Base-by-base conservation (phyloP, 805 yeast species). In the Maudiozyma serrabonitensis region DNA sequence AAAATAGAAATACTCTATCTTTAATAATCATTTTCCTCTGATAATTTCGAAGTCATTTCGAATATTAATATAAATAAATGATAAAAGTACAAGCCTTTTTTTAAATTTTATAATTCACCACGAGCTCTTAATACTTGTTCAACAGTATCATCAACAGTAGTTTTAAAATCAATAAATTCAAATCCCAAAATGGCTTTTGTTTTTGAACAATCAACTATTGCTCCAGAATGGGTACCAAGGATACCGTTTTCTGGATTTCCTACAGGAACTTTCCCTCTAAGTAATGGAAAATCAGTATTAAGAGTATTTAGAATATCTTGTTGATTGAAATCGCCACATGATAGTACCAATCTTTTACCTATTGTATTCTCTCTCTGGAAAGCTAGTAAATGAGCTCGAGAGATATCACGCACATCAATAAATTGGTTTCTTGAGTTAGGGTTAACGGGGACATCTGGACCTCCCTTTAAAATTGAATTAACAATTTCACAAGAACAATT, bases 401-500 rank as follows among this genome's bases (percentile, higher is more conserved):
- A 83, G 39, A 76, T 81, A 57, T 81, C 85, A 56, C 84, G 71
- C 5, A 80, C 84, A 60, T 80, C 84, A 34, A 76, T 68, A 45
- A 59, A 69, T 16, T 54, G 57, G 53, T 55, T 53, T n/a, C 18
- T 35, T 64, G 57, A 31, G 60, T 65, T 39, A 8, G 44, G 39
- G 15, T 60, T 50, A 52, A 69, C 55, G 35, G 50, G 47, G 15
- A 57, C 61, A 43, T 60, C 54, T 57, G 57, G 52, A 5, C 58
- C 52, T 56, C 61, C 52, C 55, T 70, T 55, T 57, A 64, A 37
- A 51, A 64, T 43, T 16, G 45, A 51, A 63, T 69, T 67, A 39
- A 69, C 49, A 11, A 56, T 46, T 43, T 58, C 64, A 53, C 63
- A 60, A 12, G 75, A 71, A 4, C 68, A 60, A 56, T 71, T 70